Evolutionary conservation across 495 filamentous ascomycete genomes (phyloP), one percentile per base, ranked within the genome.

Genomic region (Penicillium goetzii): DNA sequence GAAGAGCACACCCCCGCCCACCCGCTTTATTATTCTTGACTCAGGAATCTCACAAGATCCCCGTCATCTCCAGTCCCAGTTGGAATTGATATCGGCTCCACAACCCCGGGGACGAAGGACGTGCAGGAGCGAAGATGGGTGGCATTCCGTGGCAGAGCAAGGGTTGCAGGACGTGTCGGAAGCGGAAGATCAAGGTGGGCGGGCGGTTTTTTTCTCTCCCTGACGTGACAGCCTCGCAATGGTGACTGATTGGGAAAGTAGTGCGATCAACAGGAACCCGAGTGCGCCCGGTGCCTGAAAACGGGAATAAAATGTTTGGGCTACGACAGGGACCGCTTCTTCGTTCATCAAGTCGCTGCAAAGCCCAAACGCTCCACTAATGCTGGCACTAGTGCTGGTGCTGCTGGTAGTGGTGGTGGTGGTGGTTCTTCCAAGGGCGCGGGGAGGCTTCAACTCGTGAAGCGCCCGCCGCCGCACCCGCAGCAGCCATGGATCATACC

Each of bases 131-230:
- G 26, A 51, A 51, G 47, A 67, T 67, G 64, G 55, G 41, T 28
- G 64, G 64, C 7, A 58, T 67, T 21, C 59, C 64, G 25, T 61
- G 58, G 32, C 41, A 58, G 33, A 63, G 60, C 8, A 56, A 52
- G 21, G 64, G 45, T 15, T 67, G 64, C 32, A 32, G 21, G 19
- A 60, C 47, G 10, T 67, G 65, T 34, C 58, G 45, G 40, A 63
- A 60, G 26, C 61, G 65, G 61, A 67, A 67, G 51, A 56, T 64
- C 12, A 67, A 59, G 57, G 65, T 67, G 8, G 40, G 64, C 56
- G 32, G 8, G 45, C 14, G 11, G n/a, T n/a, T 55, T 17, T 40
- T 40, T 17, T 40, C 5, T 2, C 6, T 9, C 10, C 2, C n/a
- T 17, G 12, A 15, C 52, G 15, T 32, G 26, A 34, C 51, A 40